These are phyloP conservation scores for Cercospora sp. DNA, from an alignment of 2,329 filamentous ascomycete species.

Conservation along the genomic window DNA sequence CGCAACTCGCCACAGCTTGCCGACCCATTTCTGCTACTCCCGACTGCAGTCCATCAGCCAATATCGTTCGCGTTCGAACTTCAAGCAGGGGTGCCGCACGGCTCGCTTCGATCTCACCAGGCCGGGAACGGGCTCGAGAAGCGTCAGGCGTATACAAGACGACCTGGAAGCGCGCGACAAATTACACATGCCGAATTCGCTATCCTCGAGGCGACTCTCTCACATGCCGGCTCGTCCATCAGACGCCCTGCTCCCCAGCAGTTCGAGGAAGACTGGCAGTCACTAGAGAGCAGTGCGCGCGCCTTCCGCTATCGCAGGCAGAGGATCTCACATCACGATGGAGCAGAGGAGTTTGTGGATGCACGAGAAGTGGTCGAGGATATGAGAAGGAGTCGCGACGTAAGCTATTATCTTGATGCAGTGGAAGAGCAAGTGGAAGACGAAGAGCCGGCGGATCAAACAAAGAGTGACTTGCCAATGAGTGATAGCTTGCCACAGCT, in stretches of 20 bases:
- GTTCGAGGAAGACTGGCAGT: slow-evolving; percentile 10
- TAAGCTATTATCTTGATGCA: slow-evolving; percentile 3
- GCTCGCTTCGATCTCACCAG: neutral
- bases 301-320: neutral
- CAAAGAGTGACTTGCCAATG: neutral
- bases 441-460: neutral
- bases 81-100: neutral
- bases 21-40: neutral
- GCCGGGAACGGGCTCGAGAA: neutral
- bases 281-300: neutral
- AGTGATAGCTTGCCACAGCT: neutral
- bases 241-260: neutral
- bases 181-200: slow-evolving; percentile 2
- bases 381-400: neutral
- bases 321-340: neutral
- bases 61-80: slow-evolving; percentile 12
- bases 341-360: neutral
- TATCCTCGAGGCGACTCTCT: neutral
- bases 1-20: neutral
- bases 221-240: neutral
- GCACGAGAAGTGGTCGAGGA: neutral
- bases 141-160: neutral
- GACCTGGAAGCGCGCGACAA: neutral
- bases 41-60: slow-evolving; percentile 4
- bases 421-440: slow-evolving; percentile 8